Evolutionary conservation across 2,329 filamentous ascomycete species (phyloP).

Genomic region (Arthrobotrys sphaeroides): DNA sequence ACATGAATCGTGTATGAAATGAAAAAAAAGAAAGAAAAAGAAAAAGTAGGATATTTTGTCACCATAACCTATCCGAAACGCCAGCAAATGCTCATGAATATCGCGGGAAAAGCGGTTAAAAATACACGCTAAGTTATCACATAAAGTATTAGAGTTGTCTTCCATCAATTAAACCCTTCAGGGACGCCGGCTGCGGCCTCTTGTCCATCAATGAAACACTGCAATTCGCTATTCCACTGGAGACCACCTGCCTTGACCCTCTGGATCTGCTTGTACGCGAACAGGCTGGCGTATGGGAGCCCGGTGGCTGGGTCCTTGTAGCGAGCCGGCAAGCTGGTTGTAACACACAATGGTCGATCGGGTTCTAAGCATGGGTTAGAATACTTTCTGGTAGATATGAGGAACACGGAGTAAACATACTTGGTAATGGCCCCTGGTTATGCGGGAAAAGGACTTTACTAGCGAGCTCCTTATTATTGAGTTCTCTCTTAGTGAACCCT

Average conservation of each 20-base stretch:
- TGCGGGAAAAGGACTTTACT: slow-evolving; percentile 68
- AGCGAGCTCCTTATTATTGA: slow-evolving; percentile 67
- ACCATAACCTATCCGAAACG: slow-evolving; percentile 9
- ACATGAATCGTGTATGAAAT: too few relatives aligned
- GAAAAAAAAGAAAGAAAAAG: neutral
- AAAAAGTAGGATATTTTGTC: neutral
- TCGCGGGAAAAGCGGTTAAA: slow-evolving; percentile 1
- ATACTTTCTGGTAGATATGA: neutral
- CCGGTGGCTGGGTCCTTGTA: slow-evolving; percentile 88
- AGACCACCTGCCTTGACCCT: slow-evolving; percentile 77
- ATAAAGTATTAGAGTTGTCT: neutral
- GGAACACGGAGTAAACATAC: slow-evolving; percentile 61
- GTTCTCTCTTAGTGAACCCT: slow-evolving; percentile 66
- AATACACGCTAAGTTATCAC: neutral
- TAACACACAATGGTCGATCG: slow-evolving; percentile 71
- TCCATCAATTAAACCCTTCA: slow-evolving; percentile 70
- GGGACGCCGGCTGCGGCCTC: slow-evolving; percentile 80
- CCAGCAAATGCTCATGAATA: slow-evolving; percentile 14
- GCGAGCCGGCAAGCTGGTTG: slow-evolving; percentile 81
- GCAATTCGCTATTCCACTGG: slow-evolving; percentile 81
- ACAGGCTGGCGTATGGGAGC: slow-evolving; percentile 79
- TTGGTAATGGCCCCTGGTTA: slow-evolving; percentile 65
- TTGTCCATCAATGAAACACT: slow-evolving; percentile 81
- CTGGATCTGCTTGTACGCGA: slow-evolving; percentile 84
- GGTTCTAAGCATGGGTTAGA: slow-evolving; percentile 56